Evolutionary conservation across 169 alveolate genomes (phyloP), one percentile per base, ranked within the genome.

Genomic region (Cryptosporidium tyzzeri): DNA sequence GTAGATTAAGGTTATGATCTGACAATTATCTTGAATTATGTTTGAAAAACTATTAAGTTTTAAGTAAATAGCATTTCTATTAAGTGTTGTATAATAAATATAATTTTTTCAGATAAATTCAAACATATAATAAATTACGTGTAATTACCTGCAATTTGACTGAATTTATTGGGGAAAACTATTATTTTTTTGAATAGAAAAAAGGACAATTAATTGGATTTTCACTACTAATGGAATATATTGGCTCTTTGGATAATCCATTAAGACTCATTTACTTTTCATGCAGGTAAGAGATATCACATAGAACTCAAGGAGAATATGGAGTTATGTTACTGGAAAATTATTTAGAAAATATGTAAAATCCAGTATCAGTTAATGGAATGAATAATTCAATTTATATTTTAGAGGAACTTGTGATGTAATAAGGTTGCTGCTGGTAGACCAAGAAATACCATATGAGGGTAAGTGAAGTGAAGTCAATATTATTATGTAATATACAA

Each of bases 351-450:
- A 29, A 14, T 48, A 48, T 3, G 23, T 48, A 12, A 48, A 48
- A 14, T 16, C 55, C 55, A 48, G 55, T 21, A 16, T 48, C 10
- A 7, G 18, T 3, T 67, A 67, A 31, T 12, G 41, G 35, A 33
- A 39, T 14, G 21, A 26, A 37, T 37, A 26, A 37, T 37, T 69
- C 41, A 37, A 70, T 70, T 1, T 8, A 55, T 8, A 41, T 21
- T 73, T 41, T 62, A 80, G 89, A 39, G 89, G 89, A 26, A 62
- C 89, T 29, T 80, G 89, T 33, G 89, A 80, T 39, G 89, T 62
- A 16, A 80, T 80, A n/a, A 59, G 89, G 62, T 41, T 80, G 41
- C 14, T 80, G 7, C 21, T 80, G 35, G 51, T 62, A 9, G 89
- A 80, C 26, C 73, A 80, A 33, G 73, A 65, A 62, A 80, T 80